Base-by-base conservation (phyloP, 2,329 filamentous ascomycete genomes). In the Davidsoniella virescens region DNA sequence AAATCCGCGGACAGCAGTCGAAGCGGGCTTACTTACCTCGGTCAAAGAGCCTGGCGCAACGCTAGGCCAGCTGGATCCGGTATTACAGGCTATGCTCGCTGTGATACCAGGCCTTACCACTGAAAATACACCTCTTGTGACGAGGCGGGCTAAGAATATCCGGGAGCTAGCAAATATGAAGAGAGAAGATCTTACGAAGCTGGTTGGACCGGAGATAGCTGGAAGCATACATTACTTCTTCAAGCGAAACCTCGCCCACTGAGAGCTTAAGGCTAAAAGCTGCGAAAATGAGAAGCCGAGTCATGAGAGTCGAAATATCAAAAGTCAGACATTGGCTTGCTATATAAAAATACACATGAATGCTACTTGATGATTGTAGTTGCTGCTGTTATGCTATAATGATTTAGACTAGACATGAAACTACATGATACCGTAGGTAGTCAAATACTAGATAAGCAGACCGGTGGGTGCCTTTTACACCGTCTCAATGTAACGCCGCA, bases 111-210 rank as follows among this genome's bases (percentile, higher is more conserved):
- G 92, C 0, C 76, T 96, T 12, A 90, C 78, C 33, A 79, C 80
- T 9, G 83, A 86, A 65, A 87, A 85, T 54, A 70, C 94, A 33
- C 78, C 76, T 59, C 78, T 76, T 54, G 58, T 98, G 43, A 78
- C 83, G 33, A 60, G 87, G 17, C 75, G 84, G 60, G 77, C 82
- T 56, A 81, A 82, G 56, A 94, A 79, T 64, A 70, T 98, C 33
- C 70, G 72, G 49, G 87, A 93, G 58, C 71, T 98, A 56, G 87
- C 87, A 29, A 94, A 95, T 65, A 86, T 94, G 77, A 71, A 70
- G n/a, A 71, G 80, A 53, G 73, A 74, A 45, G 83, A 88, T 57
- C 65, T 98, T 54, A 74, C 78, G 56, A 75, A 75, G 26, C 56
- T 93, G 52, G 80, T 96, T 20, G 92, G 92, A 0, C 80, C 70